Base-by-base conservation (phyloP, 768 basidiomycete genomes). In the Cystoderma amianthinum region DNA sequence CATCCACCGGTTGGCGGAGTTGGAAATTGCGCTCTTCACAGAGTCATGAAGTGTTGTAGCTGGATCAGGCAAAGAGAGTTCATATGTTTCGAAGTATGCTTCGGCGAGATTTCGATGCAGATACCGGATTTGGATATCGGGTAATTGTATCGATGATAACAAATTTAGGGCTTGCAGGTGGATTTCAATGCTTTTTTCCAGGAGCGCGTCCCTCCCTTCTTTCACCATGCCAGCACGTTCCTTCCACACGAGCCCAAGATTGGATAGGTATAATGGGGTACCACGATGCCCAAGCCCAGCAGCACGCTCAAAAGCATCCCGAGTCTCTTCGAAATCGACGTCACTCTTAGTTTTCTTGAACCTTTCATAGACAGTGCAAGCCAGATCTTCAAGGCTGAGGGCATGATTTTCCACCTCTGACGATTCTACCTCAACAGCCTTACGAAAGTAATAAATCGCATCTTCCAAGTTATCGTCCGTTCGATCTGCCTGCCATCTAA, bases 1-100 rank as follows among this genome's bases (percentile, higher is more conserved):
- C 41, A 12, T 38, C 45, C 3, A 38, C 34, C 34, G 34, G n/a
- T 28, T 28, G 7, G 7, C n/a, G 25, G 25, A 28, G 25, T n/a
- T n/a, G 25, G 7, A 7, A 28, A 28, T 7, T n/a, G 25, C 25
- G 7, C 7, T 28, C 7, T 28, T 28, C 7, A 28, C 25, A 28
- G 25, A n/a, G n/a, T 28, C 25, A n/a, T 28, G 25, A n/a, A 28
- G 25, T 7, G 7, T 28, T n/a, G 7, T n/a, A n/a, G n/a, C 7
- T 7, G 25, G 25, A 7, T n/a, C 25, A 28, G 25, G 25, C 7
- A 7, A 28, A n/a, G n/a, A n/a, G n/a, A n/a, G n/a, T n/a, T n/a
- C n/a, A n/a, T n/a, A n/a, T n/a, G n/a, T n/a, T n/a, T n/a, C n/a
- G n/a, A n/a, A n/a, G n/a, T 36, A 36, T 9, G 34, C 34, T 19